Conservation (phyloP, 768 basidiomycete genomes). For the Kwoniella sp. region DNA sequence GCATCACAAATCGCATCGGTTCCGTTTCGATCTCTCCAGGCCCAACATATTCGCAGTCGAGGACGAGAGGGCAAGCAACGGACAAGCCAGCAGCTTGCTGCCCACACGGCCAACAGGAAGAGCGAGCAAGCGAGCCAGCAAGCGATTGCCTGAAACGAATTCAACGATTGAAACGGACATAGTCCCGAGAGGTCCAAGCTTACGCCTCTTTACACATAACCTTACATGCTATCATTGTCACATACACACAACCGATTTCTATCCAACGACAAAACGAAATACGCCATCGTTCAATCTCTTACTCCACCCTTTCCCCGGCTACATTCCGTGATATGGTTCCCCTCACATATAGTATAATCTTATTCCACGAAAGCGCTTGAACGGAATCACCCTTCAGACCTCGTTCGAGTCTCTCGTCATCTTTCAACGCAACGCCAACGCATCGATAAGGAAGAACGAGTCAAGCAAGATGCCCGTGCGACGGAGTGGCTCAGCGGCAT, state of each 20-base stretch:
- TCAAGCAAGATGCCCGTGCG: slow-evolving; percentile 16
- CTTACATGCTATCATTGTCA: neutral
- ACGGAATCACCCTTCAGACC: neutral
- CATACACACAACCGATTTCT: neutral
- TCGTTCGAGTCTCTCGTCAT: neutral
- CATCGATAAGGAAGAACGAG: neutral
- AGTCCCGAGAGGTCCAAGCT: slow-evolving; percentile 12
- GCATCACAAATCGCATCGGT: neutral
- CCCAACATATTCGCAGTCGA: neutral
- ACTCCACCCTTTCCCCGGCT: neutral
- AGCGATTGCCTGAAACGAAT: too few relatives aligned
- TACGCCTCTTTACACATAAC: slow-evolving; percentile 1
- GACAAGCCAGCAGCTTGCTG: neutral
- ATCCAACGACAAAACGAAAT: neutral
- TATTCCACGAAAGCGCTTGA: neutral
- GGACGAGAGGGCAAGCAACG: neutral
- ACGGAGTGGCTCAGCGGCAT: slow-evolving; percentile 13
- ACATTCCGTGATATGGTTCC: neutral
- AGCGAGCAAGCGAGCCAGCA: neutral
- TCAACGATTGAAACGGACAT: too few relatives aligned
- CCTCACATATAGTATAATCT: neutral
- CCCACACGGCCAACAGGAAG: neutral
- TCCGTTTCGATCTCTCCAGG: neutral
- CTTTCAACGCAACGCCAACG: neutral
- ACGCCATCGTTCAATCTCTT: slow-evolving; percentile 1